Evolutionary conservation across 768 basidiomycete species (phyloP).

Genomic region (Podaxis carcinomalis): DNA sequence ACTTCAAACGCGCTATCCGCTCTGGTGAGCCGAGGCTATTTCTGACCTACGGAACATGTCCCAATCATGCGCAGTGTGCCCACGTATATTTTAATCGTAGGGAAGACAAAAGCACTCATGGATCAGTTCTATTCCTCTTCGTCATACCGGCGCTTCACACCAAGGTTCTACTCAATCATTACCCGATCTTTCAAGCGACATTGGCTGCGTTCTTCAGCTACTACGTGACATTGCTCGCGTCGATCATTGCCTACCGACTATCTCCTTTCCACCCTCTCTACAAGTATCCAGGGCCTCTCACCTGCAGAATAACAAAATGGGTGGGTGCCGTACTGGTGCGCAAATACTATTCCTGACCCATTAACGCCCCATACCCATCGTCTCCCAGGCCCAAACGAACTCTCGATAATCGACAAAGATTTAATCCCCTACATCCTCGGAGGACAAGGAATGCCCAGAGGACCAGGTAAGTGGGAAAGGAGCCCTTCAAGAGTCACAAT

Average conservation of each 20-base stretch:
- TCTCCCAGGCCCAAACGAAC: conserved; percentile 44
- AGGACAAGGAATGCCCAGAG: not conserved
- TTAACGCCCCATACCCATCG: conserved; percentile 3
- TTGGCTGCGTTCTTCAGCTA: conserved; percentile 6
- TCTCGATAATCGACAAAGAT: conserved; percentile 41
- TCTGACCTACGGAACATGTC: not conserved
- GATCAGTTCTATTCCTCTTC: not conserved
- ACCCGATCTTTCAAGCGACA: not conserved
- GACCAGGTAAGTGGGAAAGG: not conserved
- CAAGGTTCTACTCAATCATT: not conserved
- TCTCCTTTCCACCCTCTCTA: conserved; percentile 37
- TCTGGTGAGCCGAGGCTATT: too few species aligned
- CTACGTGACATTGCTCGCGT: conserved; percentile 9
- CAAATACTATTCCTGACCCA: conserved; percentile 15
- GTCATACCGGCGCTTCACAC: not conserved
- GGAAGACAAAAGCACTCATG: not conserved
- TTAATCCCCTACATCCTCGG: conserved; percentile 28
- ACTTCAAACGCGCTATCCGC: too few species aligned
- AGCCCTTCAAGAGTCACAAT: not conserved
- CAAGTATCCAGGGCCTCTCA: conserved; percentile 30
- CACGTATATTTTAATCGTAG: not conserved
- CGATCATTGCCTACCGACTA: conserved; percentile 26
- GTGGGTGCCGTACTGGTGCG: conserved; percentile 28
- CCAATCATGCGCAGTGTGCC: not conserved
- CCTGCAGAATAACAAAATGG: conserved; percentile 25